Percentiles rank a stretch among this genome's conserved stretches.
Evolutionary conservation across 2,329 filamentous ascomycete genomes (phyloP).

Genomic region (Pseudopithomyces maydicus): DNA sequence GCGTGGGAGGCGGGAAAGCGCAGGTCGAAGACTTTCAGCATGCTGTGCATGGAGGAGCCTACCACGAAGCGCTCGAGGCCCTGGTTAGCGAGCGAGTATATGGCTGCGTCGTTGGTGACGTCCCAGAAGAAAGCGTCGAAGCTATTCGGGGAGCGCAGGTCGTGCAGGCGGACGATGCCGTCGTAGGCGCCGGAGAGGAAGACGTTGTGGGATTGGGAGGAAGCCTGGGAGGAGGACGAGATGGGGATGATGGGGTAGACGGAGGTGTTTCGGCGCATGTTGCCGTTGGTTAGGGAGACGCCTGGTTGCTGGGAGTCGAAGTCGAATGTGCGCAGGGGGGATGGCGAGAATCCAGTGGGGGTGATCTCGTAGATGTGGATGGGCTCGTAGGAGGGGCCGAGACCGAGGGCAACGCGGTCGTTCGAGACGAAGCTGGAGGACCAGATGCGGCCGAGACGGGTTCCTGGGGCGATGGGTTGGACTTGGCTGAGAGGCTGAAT

Average conservation of each 20-base stretch:
- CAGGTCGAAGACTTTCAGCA: constrained; percentile 68
- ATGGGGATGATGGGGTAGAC: constrained; percentile 55
- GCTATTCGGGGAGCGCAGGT: constrained; percentile 58
- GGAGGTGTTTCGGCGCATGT: constrained; percentile 30
- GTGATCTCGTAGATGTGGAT: constrained; percentile 58
- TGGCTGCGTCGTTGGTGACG: constrained; percentile 61
- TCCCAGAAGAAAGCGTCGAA: constrained; percentile 60
- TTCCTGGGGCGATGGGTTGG: constrained; percentile 15
- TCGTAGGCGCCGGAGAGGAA: constrained; percentile 67
- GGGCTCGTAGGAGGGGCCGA: constrained; percentile 50
- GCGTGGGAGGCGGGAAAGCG: constrained; percentile 54
- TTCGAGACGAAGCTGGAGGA: constrained; percentile 60
- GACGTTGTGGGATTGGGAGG: constrained; percentile 50
- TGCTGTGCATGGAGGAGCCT: constrained; percentile 61
- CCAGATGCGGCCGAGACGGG: constrained; percentile 45
- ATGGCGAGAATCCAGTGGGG: constrained; percentile 47
- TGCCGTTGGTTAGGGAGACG: neutral
- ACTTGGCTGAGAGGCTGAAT: constrained; percentile 24
- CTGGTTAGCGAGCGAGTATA: constrained; percentile 63
- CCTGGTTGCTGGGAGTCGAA: constrained; percentile 24
- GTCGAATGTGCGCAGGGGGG: constrained; percentile 47
- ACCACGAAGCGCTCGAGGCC: constrained; percentile 62
- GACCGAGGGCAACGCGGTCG: constrained; percentile 57
- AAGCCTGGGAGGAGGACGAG: constrained; percentile 33
- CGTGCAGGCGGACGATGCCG: constrained; percentile 62